Evolutionary conservation across 2,329 filamentous ascomycete genomes (phyloP), one percentile per base, ranked within the genome.

Genomic region (Pseudogymnoascus sp.): DNA sequence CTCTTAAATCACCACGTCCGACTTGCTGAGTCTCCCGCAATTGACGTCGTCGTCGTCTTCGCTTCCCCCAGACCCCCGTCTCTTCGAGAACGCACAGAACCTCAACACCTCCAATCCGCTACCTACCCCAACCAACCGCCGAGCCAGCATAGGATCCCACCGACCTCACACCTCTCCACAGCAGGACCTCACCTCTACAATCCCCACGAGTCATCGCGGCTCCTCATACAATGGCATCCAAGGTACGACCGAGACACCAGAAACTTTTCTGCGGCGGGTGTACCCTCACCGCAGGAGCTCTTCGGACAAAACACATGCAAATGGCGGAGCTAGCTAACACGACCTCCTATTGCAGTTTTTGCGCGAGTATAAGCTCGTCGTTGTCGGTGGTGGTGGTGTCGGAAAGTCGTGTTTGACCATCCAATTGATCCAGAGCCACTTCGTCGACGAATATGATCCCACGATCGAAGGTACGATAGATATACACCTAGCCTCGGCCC

Each of bases 331-430:
- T 30, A 30, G 41, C 41, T 50, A 50, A 50, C 41, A 50, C 25
- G n/a, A 37, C 32, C 32, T 28, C 38, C 32, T 50, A 18, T 20
- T 41, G 58, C 71, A 93, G 88, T 93, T 92, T 74, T 79, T 93
- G 74, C 82, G 90, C 84, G 90, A 94, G 79, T 96, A 96, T 78
- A 96, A 96, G 79, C 79, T 96, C 78, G 94, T 99, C 64, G 94
- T 97, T 65, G 92, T 99, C 67, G 94, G 94, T 70, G 94, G 95
- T 71, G 94, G 94, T 82, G 94, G 94, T 76, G 94, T 99, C 67
- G 94, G 94, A 79, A 99, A 99, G 82, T 97, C 93, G 65, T 97
- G 94, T 79, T 84, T 99, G 81, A 97, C 94, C 63, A 97, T 99
- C 73, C 94, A 97, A 81, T 85, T 93, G 77, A 91, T 90, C 71